Evolutionary conservation across 1,284 basidiomycete genomes (phyloP), one percentile per base, ranked within the genome.

Genomic region (Apiotrichum veenhuisii): DNA sequence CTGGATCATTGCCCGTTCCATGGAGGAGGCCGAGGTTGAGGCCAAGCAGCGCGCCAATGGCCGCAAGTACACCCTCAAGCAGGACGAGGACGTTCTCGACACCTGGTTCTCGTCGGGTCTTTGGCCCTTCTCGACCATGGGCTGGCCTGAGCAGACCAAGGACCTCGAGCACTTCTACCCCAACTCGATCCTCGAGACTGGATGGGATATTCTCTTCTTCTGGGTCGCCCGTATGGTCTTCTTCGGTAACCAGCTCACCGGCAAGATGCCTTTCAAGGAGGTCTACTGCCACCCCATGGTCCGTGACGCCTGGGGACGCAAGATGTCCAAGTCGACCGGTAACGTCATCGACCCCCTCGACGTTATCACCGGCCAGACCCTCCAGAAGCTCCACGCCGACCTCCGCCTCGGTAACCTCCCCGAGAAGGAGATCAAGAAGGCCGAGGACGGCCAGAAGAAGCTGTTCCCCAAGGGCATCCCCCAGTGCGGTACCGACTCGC

Each of bases 251-350:
- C 84, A 89, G 62, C 84, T 97, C 49, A 98, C 96, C 0, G 93
- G 84, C 48, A 77, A 88, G 70, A 84, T 99, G 81, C 96, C 95
- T 0, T 99, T 98, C 84, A 83, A 86, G 58, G 94, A 99, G 79
- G 95, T 98, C n/a, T 87, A 90, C 75, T 98, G 94, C 78, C 96
- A 98, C 74, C 95, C 95, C 26, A 97, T 98, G 93, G 89, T 98
- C 68, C 90, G 95, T 54, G 96, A 99, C 73, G 95, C 95, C 0
- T 94, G 97, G 70, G 96, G 96, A 18, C 85, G 95, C 61, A 98
- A 98, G 80, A 98, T 99, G 96, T 91, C 88, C 77, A 98, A 99
- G 80, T 93, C 91, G 46, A 83, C 98, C 26, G 96, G 96, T 10
- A 99, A 99, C 72, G 96, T 98, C 64, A 91, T 99, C 59, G 95